These are phyloP conservation scores for Colletotrichum cereale DNA, from an alignment of 2,329 filamentous ascomycete genomes.

Conservation along the genomic window DNA sequence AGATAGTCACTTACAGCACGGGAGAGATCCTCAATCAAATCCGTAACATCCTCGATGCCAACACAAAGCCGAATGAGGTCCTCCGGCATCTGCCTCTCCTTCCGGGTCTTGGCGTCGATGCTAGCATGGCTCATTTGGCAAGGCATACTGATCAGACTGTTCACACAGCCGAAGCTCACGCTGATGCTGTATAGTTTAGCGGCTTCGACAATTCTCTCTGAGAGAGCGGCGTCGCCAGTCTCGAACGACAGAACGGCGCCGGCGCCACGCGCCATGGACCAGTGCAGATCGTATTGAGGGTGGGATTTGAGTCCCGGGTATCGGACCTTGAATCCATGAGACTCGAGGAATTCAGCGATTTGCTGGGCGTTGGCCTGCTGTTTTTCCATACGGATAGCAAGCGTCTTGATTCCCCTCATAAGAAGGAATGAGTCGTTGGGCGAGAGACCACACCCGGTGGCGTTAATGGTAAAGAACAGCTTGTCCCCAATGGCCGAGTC, in stretches of 20 bases:
- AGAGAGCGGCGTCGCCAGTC: slow-evolving; percentile 86
- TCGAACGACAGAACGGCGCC: slow-evolving; percentile 97
- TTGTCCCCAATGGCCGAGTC: slow-evolving; percentile 84
- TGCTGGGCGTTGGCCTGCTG: slow-evolving; percentile 92
- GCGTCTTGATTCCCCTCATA: slow-evolving; percentile 94
- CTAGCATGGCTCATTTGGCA: slow-evolving; percentile 99
- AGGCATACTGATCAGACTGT: slow-evolving; percentile 98
- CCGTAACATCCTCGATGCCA: slow-evolving; percentile 92
- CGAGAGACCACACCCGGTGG: slow-evolving; percentile 91
- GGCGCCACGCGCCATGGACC: slow-evolving; percentile 93
- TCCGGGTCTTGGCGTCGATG: slow-evolving; percentile 93
- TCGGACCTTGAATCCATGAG: slow-evolving; percentile 91
- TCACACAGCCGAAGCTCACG: slow-evolving; percentile 98
- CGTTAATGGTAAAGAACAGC: slow-evolving; percentile 97
- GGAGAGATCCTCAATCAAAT: slow-evolving; percentile 92
- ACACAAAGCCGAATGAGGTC: slow-evolving; percentile 96
- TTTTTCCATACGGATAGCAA: slow-evolving; percentile 98
- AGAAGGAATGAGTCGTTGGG: slow-evolving; percentile 97
- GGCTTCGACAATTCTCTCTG: slow-evolving; percentile 93
- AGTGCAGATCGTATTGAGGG: slow-evolving; percentile 95
- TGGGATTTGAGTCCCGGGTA: slow-evolving; percentile 96
- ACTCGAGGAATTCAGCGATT: slow-evolving; percentile 93
- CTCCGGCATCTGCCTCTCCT: slow-evolving; percentile 92
- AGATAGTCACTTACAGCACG: slow-evolving; percentile 79
- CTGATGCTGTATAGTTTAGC: slow-evolving; percentile 94